Evolutionary conservation across 495 filamentous ascomycete species (phyloP).

Genomic region (Penicillium cinerascens): DNA sequence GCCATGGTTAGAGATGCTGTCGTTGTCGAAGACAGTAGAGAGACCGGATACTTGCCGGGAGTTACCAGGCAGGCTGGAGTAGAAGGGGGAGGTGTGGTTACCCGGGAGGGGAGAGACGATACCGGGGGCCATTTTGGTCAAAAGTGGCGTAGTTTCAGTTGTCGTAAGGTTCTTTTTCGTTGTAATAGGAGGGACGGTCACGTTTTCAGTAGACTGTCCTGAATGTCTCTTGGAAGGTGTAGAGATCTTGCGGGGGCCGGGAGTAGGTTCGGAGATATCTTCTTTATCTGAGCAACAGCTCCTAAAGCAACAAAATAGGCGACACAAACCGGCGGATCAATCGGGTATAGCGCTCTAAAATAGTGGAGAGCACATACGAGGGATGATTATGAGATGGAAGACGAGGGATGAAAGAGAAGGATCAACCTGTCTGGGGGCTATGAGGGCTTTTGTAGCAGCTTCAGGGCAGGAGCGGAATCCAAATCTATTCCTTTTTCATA

Average conservation of each 20-base stretch:
- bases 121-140: slow-evolving; percentile 22
- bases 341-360: background rate
- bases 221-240: background rate
- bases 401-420: slow-evolving; percentile 1
- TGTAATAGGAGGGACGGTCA: slow-evolving; percentile 4
- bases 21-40: slow-evolving; percentile 22
- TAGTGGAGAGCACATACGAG: slow-evolving; percentile 1
- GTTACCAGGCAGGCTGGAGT: slow-evolving; percentile 9
- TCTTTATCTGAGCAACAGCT: slow-evolving; percentile 21
- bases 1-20: slow-evolving; percentile 24
- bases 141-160: background rate
- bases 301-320: slow-evolving; percentile 21
- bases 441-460: slow-evolving; percentile 1
- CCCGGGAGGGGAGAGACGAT: slow-evolving; percentile 20
- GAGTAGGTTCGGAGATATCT: slow-evolving; percentile 6
- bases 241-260: slow-evolving; percentile 10
- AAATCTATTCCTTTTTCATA: background rate
- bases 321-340: slow-evolving; percentile 18
- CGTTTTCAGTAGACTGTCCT: slow-evolving; percentile 2
- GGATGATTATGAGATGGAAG: background rate
- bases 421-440: background rate
- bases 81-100: slow-evolving; percentile 20
- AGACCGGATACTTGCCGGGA: slow-evolving; percentile 19
- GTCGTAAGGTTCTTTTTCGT: background rate
- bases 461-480: background rate